These are phyloP conservation scores for Bidens hawaiensis DNA, from an alignment of 140 eudicot genomes.

Conservation along the genomic window DNA sequence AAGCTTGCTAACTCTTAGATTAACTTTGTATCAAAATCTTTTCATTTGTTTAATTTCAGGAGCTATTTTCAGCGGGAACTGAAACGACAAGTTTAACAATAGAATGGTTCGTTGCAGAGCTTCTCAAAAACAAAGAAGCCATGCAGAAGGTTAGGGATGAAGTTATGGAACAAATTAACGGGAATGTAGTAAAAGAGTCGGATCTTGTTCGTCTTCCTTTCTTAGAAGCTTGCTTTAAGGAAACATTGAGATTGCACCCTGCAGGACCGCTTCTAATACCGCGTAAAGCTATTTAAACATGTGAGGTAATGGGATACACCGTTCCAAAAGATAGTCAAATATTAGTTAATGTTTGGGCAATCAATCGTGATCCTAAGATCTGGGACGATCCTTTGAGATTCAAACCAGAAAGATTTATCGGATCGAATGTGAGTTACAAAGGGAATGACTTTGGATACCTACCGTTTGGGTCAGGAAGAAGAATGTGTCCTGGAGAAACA, in stretches of 20 bases:
- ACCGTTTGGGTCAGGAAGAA: conserved; percentile 39
- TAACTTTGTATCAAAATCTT: background rate
- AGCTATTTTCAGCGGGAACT: conserved; percentile 32
- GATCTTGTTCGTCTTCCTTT: conserved; percentile 18
- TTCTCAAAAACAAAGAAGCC: conserved; percentile 20
- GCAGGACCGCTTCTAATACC: conserved; percentile 31
- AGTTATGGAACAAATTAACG: conserved; percentile 3
- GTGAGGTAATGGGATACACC: conserved; percentile 34
- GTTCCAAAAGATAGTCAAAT: conserved; percentile 31
- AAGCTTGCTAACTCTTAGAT: background rate
- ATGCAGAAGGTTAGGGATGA: conserved; percentile 22
- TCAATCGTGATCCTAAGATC: conserved; percentile 22
- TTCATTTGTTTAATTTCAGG: conserved; percentile 3
- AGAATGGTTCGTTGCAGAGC: conserved; percentile 32
- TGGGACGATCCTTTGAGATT: conserved; percentile 41
- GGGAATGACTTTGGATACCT: conserved; percentile 29
- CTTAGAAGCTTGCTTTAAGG: conserved; percentile 36
- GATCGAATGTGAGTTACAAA: conserved; percentile 20
- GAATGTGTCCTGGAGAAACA: conserved; percentile 37
- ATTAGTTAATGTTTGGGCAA: conserved; percentile 31
- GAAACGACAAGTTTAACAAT: conserved; percentile 19
- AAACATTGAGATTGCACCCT: conserved; percentile 36
- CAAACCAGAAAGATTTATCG: conserved; percentile 36
- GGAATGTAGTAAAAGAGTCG: conserved; percentile 27
- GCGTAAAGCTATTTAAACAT: conserved; percentile 16